Evolutionary conservation across 768 basidiomycete genomes (phyloP), one percentile per base, ranked within the genome.

Genomic region (Russula abietina): DNA sequence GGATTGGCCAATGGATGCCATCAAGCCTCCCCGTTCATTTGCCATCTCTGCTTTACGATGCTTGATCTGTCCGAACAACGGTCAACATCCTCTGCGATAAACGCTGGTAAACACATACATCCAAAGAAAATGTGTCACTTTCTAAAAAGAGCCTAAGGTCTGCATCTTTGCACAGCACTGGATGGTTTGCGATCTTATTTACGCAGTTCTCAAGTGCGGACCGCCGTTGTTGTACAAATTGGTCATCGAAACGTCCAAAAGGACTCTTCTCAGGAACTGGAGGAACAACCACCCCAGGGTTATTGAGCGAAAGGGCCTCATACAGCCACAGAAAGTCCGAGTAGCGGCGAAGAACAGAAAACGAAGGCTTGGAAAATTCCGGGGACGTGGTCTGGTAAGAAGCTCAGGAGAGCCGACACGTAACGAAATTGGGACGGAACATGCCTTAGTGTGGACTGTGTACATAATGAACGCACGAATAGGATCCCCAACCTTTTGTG

Each of bases 291-390:
- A 98, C 94, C 10, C 97, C 97, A 3, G 96, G 95, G 70, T 98
- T 98, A 74, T 98, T 98, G 68, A 75, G 72, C 0, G 86, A 87
- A 2, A 99, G 81, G 0, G 88, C 85, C 70, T 94, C 93, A 73
- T 91, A 97, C 1, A 99, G 75, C 97, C 97, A 98, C 22, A 98
- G 81, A 70, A 98, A 99, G 74, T 99, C 96, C 7, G 92, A 93
- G 74, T 97, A 99, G 36, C 97, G 87, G n/a, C 97, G 83, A 1
- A 99, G 84, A 56, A 98, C 97, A 2, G 94, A 95, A 73, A 97
- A 96, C 1, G 85, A 77, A 1, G 86, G 83, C 77, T 91, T 92
- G 67, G 86, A 83, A 75, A 83, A 98, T 28, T 87, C 75, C 0
- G 91, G 87, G 4, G 93, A 95, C 8, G 88, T 91, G 0, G 94